These are phyloP conservation scores for Sporisorium exsertum DNA, from an alignment of 1,284 basidiomycete species.

Conservation along the genomic window DNA sequence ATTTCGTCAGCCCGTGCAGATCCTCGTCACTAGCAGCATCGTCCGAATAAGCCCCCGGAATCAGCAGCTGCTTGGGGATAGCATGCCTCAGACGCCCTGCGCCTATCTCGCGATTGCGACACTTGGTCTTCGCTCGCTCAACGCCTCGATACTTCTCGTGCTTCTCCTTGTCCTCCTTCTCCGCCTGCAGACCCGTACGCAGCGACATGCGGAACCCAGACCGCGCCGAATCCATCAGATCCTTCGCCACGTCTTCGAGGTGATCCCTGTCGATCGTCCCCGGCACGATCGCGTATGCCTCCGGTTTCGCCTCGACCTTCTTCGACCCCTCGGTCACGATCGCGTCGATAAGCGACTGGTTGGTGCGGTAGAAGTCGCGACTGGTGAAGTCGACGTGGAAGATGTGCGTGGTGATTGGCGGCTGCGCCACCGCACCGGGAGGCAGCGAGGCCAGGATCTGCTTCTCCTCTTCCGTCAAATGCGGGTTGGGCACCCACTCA, in stretches of 20 bases:
- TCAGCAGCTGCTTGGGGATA: slow-evolving; percentile 52
- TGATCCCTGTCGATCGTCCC: slow-evolving; percentile 52
- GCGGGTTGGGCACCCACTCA: slow-evolving; percentile 52
- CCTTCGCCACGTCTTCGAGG: slow-evolving; percentile 57
- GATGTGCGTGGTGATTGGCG: slow-evolving; percentile 51
- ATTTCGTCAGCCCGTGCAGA: slow-evolving; percentile 51
- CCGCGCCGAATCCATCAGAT: slow-evolving; percentile 55
- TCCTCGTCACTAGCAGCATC: slow-evolving; percentile 60
- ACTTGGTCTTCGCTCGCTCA: slow-evolving; percentile 53
- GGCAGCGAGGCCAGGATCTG: slow-evolving; percentile 41
- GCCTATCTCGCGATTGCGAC: slow-evolving; percentile 54
- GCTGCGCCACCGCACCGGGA: slow-evolving; percentile 38
- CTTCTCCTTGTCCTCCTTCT: slow-evolving; percentile 58
- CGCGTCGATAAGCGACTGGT: slow-evolving; percentile 52
- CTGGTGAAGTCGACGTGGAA: slow-evolving; percentile 54
- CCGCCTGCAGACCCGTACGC: slow-evolving; percentile 46
- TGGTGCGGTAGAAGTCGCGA: slow-evolving; percentile 53
- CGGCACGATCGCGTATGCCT: slow-evolving; percentile 51
- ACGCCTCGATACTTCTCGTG: slow-evolving; percentile 54
- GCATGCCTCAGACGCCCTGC: slow-evolving; percentile 44
- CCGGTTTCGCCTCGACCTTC: slow-evolving; percentile 51
- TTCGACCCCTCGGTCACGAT: slow-evolving; percentile 43
- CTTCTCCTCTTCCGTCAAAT: slow-evolving; percentile 44
- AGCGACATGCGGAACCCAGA: slow-evolving; percentile 55
- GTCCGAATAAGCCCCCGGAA: slow-evolving; percentile 54